Evolutionary conservation across 2,329 filamentous ascomycete species (phyloP).

Genomic region (Immersiporthe knoxdaviesiana): DNA sequence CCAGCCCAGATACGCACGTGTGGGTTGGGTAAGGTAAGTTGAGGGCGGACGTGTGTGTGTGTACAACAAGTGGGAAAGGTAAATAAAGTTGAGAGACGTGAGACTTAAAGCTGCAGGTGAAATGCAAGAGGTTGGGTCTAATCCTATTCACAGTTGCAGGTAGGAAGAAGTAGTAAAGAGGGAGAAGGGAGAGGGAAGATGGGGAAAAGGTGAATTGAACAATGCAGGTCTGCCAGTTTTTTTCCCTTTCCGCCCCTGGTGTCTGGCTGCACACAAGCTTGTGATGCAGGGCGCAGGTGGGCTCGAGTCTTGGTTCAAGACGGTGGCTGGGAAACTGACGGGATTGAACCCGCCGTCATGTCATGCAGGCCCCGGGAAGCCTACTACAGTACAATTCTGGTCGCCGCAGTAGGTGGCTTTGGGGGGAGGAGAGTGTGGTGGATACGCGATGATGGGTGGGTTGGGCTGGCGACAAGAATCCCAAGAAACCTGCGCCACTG

Average conservation of each 20-base stretch:
- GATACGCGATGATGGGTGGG: slow-evolving; percentile 7
- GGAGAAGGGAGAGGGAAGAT: not conserved
- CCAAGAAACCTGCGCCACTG: slow-evolving; percentile 13
- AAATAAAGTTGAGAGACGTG: slow-evolving; percentile 9
- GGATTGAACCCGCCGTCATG: slow-evolving; percentile 10
- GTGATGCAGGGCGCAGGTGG: slow-evolving; percentile 11
- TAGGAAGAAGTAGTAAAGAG: slow-evolving; percentile 1
- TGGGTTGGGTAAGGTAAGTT: slow-evolving; percentile 9
- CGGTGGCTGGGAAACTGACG: slow-evolving; percentile 13
- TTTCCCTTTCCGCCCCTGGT: not conserved
- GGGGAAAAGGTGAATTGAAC: slow-evolving; percentile 8
- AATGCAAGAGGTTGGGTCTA: slow-evolving; percentile 21
- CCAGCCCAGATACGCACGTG: slow-evolving; percentile 1
- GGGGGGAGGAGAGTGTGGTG: not conserved
- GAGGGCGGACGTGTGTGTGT: not conserved
- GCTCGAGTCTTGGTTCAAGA: slow-evolving; percentile 32
- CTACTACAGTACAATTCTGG: slow-evolving; percentile 1
- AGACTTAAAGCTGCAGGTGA: slow-evolving; percentile 25
- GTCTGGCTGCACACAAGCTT: not conserved
- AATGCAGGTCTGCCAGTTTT: slow-evolving; percentile 23
- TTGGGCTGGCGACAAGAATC: not conserved
- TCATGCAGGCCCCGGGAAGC: slow-evolving; percentile 9
- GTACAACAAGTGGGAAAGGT: slow-evolving; percentile 8
- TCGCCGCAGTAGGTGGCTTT: not conserved
- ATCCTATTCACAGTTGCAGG: not conserved